Evolutionary conservation across 345 rosid genomes (phyloP).

Genomic region (Syzygium oleosum): DNA sequence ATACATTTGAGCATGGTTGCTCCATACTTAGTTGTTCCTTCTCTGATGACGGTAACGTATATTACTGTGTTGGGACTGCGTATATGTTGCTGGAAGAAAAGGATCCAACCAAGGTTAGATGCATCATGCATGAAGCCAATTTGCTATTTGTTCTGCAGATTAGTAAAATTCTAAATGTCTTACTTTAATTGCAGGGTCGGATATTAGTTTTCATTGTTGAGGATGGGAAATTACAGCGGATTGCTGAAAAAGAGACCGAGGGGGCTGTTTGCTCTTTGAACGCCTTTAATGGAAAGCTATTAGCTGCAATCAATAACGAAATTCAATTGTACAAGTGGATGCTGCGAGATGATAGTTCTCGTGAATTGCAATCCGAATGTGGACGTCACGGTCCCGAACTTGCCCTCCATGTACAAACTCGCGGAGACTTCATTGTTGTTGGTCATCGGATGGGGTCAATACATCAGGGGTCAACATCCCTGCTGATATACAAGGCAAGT

Average conservation of each 20-base stretch:
- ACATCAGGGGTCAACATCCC: too few relatives aligned
- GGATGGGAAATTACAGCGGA: constrained; percentile 80
- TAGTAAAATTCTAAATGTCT: not conserved
- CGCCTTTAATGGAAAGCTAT: constrained; percentile 87
- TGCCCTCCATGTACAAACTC: constrained; percentile 85
- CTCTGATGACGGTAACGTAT: constrained; percentile 63
- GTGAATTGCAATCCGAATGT: constrained; percentile 82
- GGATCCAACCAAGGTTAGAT: constrained; percentile 76
- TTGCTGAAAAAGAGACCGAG: constrained; percentile 88
- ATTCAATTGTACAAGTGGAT: constrained; percentile 93
- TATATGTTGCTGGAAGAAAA: constrained; percentile 86
- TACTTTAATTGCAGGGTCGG: constrained; percentile 49
- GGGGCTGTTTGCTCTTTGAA: constrained; percentile 83
- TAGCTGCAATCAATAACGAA: constrained; percentile 88
- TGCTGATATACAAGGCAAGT: constrained; percentile 82
- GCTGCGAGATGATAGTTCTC: constrained; percentile 82
- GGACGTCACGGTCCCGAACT: constrained; percentile 90
- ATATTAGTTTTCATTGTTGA: constrained; percentile 80
- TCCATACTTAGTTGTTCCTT: constrained; percentile 92
- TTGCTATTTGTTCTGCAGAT: not conserved
- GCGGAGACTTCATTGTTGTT: constrained; percentile 91
- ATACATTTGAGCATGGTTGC: constrained; percentile 80
- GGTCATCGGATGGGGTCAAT: constrained; percentile 95
- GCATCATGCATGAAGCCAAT: not conserved
- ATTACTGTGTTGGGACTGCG: constrained; percentile 93